phyloP scores from a whole-genome alignment of 345 rosid species.

The Fremontodendron californicum region DNA sequence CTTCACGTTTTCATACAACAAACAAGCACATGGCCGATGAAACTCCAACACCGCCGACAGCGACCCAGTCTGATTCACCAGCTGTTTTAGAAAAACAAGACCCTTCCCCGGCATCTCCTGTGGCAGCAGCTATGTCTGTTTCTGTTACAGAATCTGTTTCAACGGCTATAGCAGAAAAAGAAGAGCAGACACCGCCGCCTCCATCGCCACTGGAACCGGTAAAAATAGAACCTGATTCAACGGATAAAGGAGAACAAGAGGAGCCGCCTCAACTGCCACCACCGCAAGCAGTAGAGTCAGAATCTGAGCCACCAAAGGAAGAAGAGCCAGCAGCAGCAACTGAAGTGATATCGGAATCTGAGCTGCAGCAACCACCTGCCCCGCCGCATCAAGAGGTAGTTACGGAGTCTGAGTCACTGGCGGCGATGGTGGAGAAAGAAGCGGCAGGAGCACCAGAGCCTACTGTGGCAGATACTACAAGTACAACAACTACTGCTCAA shows the following conservation, averaged over 20 bases:
- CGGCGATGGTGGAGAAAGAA: slow-evolving; percentile 48
- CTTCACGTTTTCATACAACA: neutral
- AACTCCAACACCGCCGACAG: neutral
- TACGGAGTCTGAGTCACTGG: slow-evolving; percentile 30
- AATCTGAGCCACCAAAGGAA: slow-evolving; percentile 10
- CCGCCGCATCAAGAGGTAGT: slow-evolving; percentile 16
- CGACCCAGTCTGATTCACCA: slow-evolving; percentile 10
- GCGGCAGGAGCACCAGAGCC: slow-evolving; percentile 17
- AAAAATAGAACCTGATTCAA: slow-evolving; percentile 5
- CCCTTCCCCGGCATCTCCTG: slow-evolving; percentile 7
- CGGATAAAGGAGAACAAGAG: neutral
- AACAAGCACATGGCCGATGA: slow-evolving; percentile 33
- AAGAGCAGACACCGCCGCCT: slow-evolving; percentile 6
- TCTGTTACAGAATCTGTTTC: slow-evolving; percentile 13
- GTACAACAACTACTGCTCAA: slow-evolving; percentile 1
- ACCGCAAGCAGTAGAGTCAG: slow-evolving; percentile 11
- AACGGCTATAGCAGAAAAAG: neutral
- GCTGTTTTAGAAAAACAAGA: slow-evolving; percentile 23
- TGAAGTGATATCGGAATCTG: slow-evolving; percentile 16
- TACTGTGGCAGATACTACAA: neutral
- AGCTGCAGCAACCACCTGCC: slow-evolving; percentile 22
- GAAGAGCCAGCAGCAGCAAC: neutral
- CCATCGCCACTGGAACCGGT: neutral
- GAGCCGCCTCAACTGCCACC: slow-evolving; percentile 4
- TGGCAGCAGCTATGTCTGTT: neutral